Conservation (phyloP, 2,329 filamentous ascomycete species). For the Claviceps digitariae region DNA sequence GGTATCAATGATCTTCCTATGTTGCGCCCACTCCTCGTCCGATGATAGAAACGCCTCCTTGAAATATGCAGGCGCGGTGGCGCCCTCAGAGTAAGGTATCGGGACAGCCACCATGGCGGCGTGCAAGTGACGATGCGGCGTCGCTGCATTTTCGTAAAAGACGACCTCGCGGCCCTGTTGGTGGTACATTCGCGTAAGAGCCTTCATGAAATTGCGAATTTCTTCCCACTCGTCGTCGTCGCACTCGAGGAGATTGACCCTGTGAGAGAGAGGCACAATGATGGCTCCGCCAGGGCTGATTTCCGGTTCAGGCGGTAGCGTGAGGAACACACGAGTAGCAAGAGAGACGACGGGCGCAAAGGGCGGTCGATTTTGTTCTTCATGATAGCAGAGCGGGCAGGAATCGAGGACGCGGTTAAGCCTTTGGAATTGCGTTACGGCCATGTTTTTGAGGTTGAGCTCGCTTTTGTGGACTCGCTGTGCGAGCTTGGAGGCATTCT, state of each 20-base stretch:
- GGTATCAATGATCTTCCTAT: slow-evolving; percentile 90
- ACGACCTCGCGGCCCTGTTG: slow-evolving; percentile 83
- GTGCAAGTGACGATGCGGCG: slow-evolving; percentile 64
- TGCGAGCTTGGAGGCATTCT: slow-evolving; percentile 84
- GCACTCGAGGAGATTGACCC: slow-evolving; percentile 84
- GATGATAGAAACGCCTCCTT: slow-evolving; percentile 78
- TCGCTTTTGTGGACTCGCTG: slow-evolving; percentile 79
- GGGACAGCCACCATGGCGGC: slow-evolving; percentile 78
- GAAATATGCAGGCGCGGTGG: slow-evolving; percentile 88
- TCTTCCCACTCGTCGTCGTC: slow-evolving; percentile 99
- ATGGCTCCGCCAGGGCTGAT: slow-evolving; percentile 70
- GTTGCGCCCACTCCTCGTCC: slow-evolving; percentile 92
- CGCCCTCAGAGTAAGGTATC: slow-evolving; percentile 80
- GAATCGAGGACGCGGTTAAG: slow-evolving; percentile 74
- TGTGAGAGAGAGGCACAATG: slow-evolving; percentile 80
- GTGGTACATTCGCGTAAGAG: slow-evolving; percentile 84
- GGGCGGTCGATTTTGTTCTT: slow-evolving; percentile 62
- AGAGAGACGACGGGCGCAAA: slow-evolving; percentile 76
- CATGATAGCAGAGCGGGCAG: slow-evolving; percentile 86
- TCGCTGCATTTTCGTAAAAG: slow-evolving; percentile 94
- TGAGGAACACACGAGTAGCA: slow-evolving; percentile 75
- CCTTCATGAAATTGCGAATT: slow-evolving; percentile 98
- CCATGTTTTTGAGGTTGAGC: slow-evolving; percentile 72
- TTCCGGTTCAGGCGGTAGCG: slow-evolving; percentile 80
- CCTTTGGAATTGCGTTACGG: slow-evolving; percentile 80